Conservation (phyloP, 352 stramenopile genomes). For the Pythium dissotocum region DNA sequence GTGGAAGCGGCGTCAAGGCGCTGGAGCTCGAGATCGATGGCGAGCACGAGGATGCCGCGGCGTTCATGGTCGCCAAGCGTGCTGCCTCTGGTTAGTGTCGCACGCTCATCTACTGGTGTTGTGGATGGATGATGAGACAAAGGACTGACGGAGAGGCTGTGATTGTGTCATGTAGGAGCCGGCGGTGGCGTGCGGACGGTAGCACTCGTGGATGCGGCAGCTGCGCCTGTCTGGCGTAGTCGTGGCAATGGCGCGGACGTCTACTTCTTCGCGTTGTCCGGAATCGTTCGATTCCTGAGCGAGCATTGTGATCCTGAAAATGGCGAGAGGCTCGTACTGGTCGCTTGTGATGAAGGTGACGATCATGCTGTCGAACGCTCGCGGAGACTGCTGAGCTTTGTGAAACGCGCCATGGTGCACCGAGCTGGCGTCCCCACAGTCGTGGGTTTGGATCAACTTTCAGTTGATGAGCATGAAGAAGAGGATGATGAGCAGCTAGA, state of each 20-base stretch:
- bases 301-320: slow-evolving; percentile 6
- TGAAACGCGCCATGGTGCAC: slow-evolving; percentile 21
- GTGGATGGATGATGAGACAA: neutral
- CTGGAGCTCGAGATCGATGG: slow-evolving; percentile 28
- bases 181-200: slow-evolving; percentile 9
- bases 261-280: slow-evolving; percentile 30
- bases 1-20: slow-evolving; percentile 13
- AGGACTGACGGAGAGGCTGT: neutral
- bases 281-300: slow-evolving; percentile 28
- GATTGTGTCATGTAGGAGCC: slow-evolving; percentile 8
- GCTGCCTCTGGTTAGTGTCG: slow-evolving; percentile 18
- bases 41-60: slow-evolving; percentile 3
- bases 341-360: neutral
- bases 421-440: slow-evolving; percentile 8
- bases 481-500: slow-evolving; percentile 6
- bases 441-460: slow-evolving; percentile 1
- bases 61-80: slow-evolving; percentile 20
- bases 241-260: slow-evolving; percentile 26
- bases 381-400: slow-evolving; percentile 2
- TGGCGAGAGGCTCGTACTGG: slow-evolving; percentile 6
- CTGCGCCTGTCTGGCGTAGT: slow-evolving; percentile 21
- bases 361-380: neutral
- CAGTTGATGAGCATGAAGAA: slow-evolving; percentile 3
- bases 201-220: slow-evolving; percentile 21
- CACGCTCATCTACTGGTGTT: neutral